A percentile compares a stretch with the other conserved stretches of the same genome.
Conservation (phyloP, 768 basidiomycete genomes). For the Rubroboletus pulcherrimus region DNA sequence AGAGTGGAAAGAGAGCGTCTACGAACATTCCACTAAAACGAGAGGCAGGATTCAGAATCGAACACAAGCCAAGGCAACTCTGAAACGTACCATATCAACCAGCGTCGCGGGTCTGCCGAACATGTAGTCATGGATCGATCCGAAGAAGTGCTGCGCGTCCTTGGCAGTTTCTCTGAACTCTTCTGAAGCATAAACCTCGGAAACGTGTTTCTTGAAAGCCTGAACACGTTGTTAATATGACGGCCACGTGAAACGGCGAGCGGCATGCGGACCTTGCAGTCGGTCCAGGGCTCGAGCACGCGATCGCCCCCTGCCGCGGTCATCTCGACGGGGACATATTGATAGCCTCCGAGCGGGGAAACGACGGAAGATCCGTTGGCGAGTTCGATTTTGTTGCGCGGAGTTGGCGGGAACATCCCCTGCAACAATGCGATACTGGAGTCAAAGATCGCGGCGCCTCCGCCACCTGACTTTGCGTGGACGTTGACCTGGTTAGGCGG, state of each 20-base stretch:
- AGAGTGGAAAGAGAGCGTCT: not conserved
- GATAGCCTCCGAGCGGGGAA: constrained; percentile 80
- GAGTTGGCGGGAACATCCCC: constrained; percentile 77
- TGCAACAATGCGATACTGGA: constrained; percentile 79
- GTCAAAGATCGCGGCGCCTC: constrained; percentile 80
- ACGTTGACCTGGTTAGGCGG: constrained; percentile 68
- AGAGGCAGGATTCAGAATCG: constrained; percentile 13
- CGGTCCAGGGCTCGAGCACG: constrained; percentile 75
- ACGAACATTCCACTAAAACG: constrained; percentile 68
- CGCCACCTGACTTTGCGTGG: constrained; percentile 77
- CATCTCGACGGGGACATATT: constrained; percentile 79
- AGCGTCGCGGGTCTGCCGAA: constrained; percentile 62
- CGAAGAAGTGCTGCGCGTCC: constrained; percentile 62
- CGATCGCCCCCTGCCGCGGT: constrained; percentile 50
- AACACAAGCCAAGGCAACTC: not conserved
- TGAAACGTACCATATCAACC: constrained; percentile 55
- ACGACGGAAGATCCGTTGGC: constrained; percentile 72
- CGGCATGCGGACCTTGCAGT: constrained; percentile 45
- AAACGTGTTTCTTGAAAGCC: constrained; percentile 66
- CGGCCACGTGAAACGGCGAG: constrained; percentile 38
- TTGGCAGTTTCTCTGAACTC: constrained; percentile 59
- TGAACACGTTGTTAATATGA: constrained; percentile 22
- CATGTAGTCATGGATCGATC: constrained; percentile 59
- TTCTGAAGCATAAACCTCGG: constrained; percentile 55
- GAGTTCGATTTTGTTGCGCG: constrained; percentile 63